A percentile compares a stretch with the other conserved stretches of the same genome.
phyloP scores from a whole-genome alignment of 371 early-diverging fungal species.

The Gilbertella persicaria region DNA sequence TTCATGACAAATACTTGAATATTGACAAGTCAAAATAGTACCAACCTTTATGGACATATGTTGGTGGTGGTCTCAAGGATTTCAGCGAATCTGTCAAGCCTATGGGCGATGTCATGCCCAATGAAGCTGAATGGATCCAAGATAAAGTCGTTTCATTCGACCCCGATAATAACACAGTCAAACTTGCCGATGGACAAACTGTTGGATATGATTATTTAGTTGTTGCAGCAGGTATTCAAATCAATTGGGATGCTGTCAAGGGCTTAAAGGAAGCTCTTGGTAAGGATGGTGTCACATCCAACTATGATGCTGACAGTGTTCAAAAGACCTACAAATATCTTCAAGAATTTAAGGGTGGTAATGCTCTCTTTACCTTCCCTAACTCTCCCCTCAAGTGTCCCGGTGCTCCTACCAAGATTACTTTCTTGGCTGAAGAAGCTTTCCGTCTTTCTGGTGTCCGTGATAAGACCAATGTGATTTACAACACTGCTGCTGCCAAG shows the following conservation, averaged over 20 bases:
- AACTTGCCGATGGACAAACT: slow-evolving; percentile 64
- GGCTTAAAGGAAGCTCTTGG: slow-evolving; percentile 78
- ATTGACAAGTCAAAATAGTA: slow-evolving; percentile 46
- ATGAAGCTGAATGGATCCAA: slow-evolving; percentile 76
- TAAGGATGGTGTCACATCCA: slow-evolving; percentile 82
- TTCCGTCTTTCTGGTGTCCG: slow-evolving; percentile 75
- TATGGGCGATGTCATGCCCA: slow-evolving; percentile 70
- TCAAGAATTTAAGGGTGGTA: slow-evolving; percentile 75
- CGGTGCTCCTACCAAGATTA: slow-evolving; percentile 92
- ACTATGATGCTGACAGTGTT: slow-evolving; percentile 78
- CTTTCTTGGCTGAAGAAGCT: slow-evolving; percentile 84
- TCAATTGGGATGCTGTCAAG: slow-evolving; percentile 78
- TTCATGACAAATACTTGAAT: not conserved
- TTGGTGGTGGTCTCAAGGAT: slow-evolving; percentile 85
- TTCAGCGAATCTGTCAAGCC: slow-evolving; percentile 70
- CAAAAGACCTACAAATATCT: slow-evolving; percentile 77
- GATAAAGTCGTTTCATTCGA: slow-evolving; percentile 68
- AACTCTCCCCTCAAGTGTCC: slow-evolving; percentile 89
- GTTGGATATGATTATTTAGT: slow-evolving; percentile 86
- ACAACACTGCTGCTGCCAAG: slow-evolving; percentile 79
- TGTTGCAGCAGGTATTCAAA: slow-evolving; percentile 85
- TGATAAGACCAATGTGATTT: slow-evolving; percentile 68
- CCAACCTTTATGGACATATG: slow-evolving; percentile 90
- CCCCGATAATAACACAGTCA: slow-evolving; percentile 71
- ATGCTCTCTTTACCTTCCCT: slow-evolving; percentile 91